Base-by-base conservation (phyloP, 805 yeast genomes). In the Candida pseudofarinosa region DNA sequence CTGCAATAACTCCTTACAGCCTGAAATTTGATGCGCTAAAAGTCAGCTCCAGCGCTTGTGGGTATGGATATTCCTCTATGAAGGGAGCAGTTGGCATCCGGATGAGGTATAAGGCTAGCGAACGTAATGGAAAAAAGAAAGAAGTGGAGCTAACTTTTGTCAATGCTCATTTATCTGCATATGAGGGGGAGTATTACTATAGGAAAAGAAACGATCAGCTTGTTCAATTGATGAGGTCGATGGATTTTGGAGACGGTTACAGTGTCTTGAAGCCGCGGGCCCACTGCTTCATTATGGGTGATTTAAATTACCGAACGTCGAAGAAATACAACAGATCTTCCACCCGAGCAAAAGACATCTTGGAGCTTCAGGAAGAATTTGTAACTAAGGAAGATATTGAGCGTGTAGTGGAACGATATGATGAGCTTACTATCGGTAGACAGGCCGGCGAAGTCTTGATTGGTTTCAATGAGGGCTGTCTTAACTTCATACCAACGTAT, bases 201-300 rank as follows among this genome's bases (percentile, higher is more conserved):
- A 51, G 55, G 12, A 56, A 65, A 42, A 68, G 98, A 35, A 79
- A 84, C 51, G 47, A 54, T 3, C 81, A 85, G 54, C 67, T 79
- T 30, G 50, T 62, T 28, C 60, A 65, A 2, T 61, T 87, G 2
- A 69, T 80, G 53, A 67, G 77, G 26, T 72, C 77, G 3, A 55
- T 85, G 37, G 78, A 73, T 42, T 81, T 85, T 54, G 75, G 73
- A 10, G 83, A 81, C 50, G 81, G 79, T 3, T 71, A 60, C 52
- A 74, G 80, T 18, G 61, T 76, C 19, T 56, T 81, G 35, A 76
- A 75, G 46, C 80, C 81, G 0, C 50, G 62, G 1, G 53, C 73
- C 8, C 95, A 85, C 56, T 62, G 82, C 4, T 83, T 89, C 54
- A 59, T 89, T 40, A 63, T 87, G 72, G 98, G 98, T 0, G 98